Evolutionary conservation across 2,329 filamentous ascomycete species (phyloP), one percentile per base, ranked within the genome.

Genomic region (Fusarium anguioides): DNA sequence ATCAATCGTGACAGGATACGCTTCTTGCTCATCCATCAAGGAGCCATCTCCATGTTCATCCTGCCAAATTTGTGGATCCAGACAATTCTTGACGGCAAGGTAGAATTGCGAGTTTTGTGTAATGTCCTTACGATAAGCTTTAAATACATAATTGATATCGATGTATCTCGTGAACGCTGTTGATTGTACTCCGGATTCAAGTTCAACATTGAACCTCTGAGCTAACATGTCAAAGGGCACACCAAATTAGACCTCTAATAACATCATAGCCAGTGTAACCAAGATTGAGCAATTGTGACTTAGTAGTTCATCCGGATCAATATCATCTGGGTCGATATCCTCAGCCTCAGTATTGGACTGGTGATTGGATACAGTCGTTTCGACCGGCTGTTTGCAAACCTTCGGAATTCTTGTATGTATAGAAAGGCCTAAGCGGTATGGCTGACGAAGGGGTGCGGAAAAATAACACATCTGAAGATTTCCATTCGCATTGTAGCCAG

Each of bases 221-320:
- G 60, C 60, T 1, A 64, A 17, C 8, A 21, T 15, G 15, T 40
- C 44, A n/a, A 64, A 64, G 1, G 60, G 50, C 3, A 27, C 48
- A 7, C 15, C 56, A 14, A 64, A 60, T 20, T 60, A 52, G 3
- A 64, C 21, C 21, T 64, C 60, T 24, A 64, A 52, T 12, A 64
- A n/a, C 4, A 64, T 40, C 1, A 60, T 50, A 0, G 56, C 60
- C 8, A 64, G 21, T 3, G 56, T 23, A 10, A 64, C 37, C 18
- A 60, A 15, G 33, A 26, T 29, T 0, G 56, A 56, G 4, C 44
- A 64, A 5, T 18, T 14, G 15, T 60, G 56, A 1, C 14, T 17
- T 5, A 15, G 5, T 3, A 31, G 5, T 6, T 31, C 29, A 17
- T 31, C 29, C 3, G 29, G 29, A 15, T 15, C 12, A 17, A 31